Evolutionary conservation across 2,329 filamentous ascomycete species (phyloP), one percentile per base, ranked within the genome.

Genomic region (Colletotrichum tabaci): DNA sequence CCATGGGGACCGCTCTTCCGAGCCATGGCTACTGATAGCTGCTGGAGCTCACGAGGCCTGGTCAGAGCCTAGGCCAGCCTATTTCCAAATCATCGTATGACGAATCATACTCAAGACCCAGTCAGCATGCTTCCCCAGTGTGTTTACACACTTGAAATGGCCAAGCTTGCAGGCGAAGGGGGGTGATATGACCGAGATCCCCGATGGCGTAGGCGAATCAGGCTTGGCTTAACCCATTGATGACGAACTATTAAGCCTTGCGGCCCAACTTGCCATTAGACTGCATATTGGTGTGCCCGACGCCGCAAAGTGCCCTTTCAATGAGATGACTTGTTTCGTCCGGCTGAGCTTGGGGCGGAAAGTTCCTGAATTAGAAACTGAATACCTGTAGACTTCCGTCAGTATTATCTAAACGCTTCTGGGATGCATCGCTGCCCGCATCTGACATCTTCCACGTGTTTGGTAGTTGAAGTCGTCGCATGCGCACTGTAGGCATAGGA

Each of bases 11-110:
- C 8, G 3, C 16, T 40, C n/a, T 49, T 6, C 6, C 8, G 21
- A 21, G n/a, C 30, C 2, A 7, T 30, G 5, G 46, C 26, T 4
- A 13, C 12, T 44, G 2, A 49, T 40, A 21, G 15, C 30, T 3
- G 46, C 8, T n/a, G 4, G 23, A n/a, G 58, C 6, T 40, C 58
- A 61, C 30, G 26, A 40, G 58, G 47, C 13, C n/a, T 6, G 15
- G 12, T 44, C 38, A 15, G 7, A 47, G 61, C 46, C 53, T 53
- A 13, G 15, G 52, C 7, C 18, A 38, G 23, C 30, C 12, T 35
- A 9, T 21, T 18, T 58, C 35, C 38, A 62, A 15, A 57, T 15
- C 8, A 44, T 50, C 58, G 40, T 38, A 65, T 58, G 23, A 40
- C n/a, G 47, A 15, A 4, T 57, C 66, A 52, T 18, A 38, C 18